These are phyloP conservation scores for Lachnellula suecica DNA, from an alignment of 2,329 filamentous ascomycete species.

Conservation along the genomic window DNA sequence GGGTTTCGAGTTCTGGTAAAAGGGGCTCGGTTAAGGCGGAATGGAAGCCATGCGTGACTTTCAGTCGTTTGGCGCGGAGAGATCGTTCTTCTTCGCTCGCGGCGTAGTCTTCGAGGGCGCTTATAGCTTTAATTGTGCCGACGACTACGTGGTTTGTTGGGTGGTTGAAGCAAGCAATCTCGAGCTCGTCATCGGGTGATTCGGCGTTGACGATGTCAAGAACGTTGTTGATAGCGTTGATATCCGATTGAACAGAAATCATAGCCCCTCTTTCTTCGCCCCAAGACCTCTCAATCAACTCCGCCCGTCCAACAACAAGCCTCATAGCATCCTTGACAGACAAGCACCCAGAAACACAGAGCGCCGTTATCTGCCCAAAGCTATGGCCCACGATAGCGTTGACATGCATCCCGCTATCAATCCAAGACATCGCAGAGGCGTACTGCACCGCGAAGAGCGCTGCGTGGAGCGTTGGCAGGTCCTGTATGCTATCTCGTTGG, in stretches of 20 bases:
- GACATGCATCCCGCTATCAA: conserved; percentile 13
- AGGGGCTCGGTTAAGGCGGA: conserved; percentile 10
- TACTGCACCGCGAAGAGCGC: conserved; percentile 20
- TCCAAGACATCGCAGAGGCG: conserved; percentile 18
- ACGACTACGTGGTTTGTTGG: conserved; percentile 31
- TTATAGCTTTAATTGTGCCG: conserved; percentile 28
- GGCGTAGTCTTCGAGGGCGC: conserved; percentile 13
- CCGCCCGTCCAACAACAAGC: conserved; percentile 33
- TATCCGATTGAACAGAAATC: conserved; percentile 28
- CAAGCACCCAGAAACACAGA: conserved; percentile 35
- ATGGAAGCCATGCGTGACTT: conserved; percentile 25
- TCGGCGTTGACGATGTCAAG: neutral
- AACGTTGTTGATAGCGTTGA: neutral
- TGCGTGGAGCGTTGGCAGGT: conserved; percentile 15
- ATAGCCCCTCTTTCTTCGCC: conserved; percentile 35
- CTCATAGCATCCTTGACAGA: conserved; percentile 32
- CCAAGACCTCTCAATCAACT: conserved; percentile 34
- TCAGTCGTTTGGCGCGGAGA: neutral
- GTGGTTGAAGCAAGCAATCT: conserved; percentile 36
- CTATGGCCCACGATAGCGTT: conserved; percentile 35
- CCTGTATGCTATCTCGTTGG: conserved; percentile 1
- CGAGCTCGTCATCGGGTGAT: neutral
- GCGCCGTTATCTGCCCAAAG: conserved; percentile 39
- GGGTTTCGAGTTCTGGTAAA: neutral
- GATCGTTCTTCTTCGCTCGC: neutral